phyloP scores from a whole-genome alignment of 768 basidiomycete genomes.

The Royoungia palumana region DNA sequence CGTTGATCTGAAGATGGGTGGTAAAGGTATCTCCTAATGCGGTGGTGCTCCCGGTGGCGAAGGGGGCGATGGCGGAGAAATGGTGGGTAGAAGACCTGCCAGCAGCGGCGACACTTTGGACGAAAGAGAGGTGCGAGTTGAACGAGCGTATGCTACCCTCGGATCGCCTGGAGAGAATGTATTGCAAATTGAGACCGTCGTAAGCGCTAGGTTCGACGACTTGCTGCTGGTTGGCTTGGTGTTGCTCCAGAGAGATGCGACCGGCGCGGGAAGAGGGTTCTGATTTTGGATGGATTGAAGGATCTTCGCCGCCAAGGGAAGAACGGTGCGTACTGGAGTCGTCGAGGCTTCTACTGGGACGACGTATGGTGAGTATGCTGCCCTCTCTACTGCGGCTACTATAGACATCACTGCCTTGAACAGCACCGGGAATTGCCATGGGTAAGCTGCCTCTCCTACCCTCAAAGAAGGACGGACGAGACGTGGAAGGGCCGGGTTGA shows the following conservation, averaged over 20 bases:
- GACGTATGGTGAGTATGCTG: conserved; percentile 55
- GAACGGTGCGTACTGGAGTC: conserved; percentile 33
- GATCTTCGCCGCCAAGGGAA: conserved; percentile 20
- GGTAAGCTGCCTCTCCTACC: conserved; percentile 55
- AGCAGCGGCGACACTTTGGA: not conserved
- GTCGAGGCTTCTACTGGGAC: conserved; percentile 60
- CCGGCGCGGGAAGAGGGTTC: conserved; percentile 43
- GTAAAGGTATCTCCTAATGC: conserved; percentile 41
- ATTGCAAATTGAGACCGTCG: conserved; percentile 45
- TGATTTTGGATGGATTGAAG: conserved; percentile 43
- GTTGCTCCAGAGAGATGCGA: conserved; percentile 51
- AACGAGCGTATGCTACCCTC: conserved; percentile 36
- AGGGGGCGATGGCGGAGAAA: conserved; percentile 17
- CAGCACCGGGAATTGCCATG: conserved; percentile 51
- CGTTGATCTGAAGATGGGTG: conserved; percentile 34
- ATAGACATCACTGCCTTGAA: conserved; percentile 17
- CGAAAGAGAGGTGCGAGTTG: conserved; percentile 22
- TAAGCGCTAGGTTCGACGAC: conserved; percentile 3
- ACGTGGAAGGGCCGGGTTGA: conserved; percentile 24
- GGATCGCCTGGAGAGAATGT: conserved; percentile 36
- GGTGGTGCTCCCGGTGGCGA: conserved; percentile 32
- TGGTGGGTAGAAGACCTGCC: conserved; percentile 27
- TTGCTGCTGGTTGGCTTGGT: conserved; percentile 21
- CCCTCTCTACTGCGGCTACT: conserved; percentile 51
- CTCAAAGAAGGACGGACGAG: conserved; percentile 18